Conservation (phyloP, 805 yeast genomes). For the Yamadazyma akitaensis region DNA sequence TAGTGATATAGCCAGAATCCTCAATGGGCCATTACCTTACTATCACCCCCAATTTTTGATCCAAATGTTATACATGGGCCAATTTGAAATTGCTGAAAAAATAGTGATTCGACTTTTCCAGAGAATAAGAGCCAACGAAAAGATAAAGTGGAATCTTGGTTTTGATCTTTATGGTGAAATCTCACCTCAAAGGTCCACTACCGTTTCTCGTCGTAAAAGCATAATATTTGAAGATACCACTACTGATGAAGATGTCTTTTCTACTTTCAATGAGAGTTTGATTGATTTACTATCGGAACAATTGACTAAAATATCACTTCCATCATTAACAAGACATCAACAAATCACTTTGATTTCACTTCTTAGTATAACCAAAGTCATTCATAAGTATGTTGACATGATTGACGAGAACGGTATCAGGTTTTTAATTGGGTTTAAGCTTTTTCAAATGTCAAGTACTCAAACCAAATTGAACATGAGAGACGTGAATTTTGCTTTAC, state of each 20-base stretch:
- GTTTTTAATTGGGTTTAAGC: conserved; percentile 66
- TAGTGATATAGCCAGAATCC: conserved; percentile 65
- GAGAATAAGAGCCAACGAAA: conserved; percentile 41
- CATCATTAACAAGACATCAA: conserved; percentile 85
- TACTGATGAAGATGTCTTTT: conserved; percentile 22
- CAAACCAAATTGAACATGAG: conserved; percentile 65
- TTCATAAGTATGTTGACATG: conserved; percentile 41
- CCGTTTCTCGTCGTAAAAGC: conserved; percentile 1
- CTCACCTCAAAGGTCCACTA: conserved; percentile 1
- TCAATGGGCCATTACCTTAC: conserved; percentile 86
- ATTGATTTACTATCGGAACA: conserved; percentile 53
- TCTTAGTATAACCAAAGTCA: conserved; percentile 58
- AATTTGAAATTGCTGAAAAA: conserved; percentile 50
- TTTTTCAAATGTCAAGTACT: conserved; percentile 50
- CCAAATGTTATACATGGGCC: conserved; percentile 66
- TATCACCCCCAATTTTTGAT: conserved; percentile 88
- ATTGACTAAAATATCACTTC: conserved; percentile 63
- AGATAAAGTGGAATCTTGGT: conserved; percentile 32
- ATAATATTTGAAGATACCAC: conserved; percentile 1
- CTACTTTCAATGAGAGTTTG: conserved; percentile 38
- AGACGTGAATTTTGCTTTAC: conserved; percentile 85
- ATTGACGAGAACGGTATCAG: conserved; percentile 67
- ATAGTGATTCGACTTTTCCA: conserved; percentile 54
- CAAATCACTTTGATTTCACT: conserved; percentile 77
- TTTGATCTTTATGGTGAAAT: conserved; percentile 22